Base-by-base conservation (phyloP, 371 early-diverging fungal genomes). In the Rhizopus arrhizus region DNA sequence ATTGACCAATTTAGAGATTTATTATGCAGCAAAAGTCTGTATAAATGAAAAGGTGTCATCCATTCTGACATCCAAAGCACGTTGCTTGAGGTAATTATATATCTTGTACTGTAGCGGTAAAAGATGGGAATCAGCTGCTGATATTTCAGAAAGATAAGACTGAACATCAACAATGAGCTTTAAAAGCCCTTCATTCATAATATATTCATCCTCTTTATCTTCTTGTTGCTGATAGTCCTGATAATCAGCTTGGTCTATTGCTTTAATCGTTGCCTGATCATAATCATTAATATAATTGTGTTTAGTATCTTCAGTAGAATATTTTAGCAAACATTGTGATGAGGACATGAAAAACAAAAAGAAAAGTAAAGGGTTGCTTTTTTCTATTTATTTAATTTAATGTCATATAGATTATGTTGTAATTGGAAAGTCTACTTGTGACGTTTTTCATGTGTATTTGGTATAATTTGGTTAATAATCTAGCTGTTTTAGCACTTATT, bases 21-120 rank as follows among this genome's bases (percentile, higher is more conserved):
- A n/a, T n/a, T n/a, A n/a, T n/a, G n/a, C n/a, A n/a, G n/a, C n/a
- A n/a, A n/a, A n/a, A n/a, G n/a, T n/a, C n/a, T n/a, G n/a, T n/a
- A n/a, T n/a, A n/a, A n/a, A n/a, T n/a, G n/a, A n/a, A n/a, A n/a
- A n/a, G n/a, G n/a, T n/a, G n/a, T n/a, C n/a, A n/a, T n/a, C n/a
- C n/a, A n/a, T n/a, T n/a, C n/a, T n/a, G n/a, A n/a, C n/a, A n/a
- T n/a, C 36, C 36, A 42, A 64, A 15, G 72, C 75, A 62, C 73
- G 71, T 52, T 71, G 78, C 46, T 71, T 78, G 36, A 78, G 68
- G 49, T 74, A 78, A 46, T 71, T 73, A 36, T 78, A 78, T 73
- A 78, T 78, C 62, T 78, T 78, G 59, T 78, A 78, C 59, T 78
- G 78, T 12, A 78, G 68, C 11, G 75, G 69, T 33, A 71, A 58